phyloP scores from a whole-genome alignment of 2,329 filamentous ascomycete species.

The Diaporthe helianthi region DNA sequence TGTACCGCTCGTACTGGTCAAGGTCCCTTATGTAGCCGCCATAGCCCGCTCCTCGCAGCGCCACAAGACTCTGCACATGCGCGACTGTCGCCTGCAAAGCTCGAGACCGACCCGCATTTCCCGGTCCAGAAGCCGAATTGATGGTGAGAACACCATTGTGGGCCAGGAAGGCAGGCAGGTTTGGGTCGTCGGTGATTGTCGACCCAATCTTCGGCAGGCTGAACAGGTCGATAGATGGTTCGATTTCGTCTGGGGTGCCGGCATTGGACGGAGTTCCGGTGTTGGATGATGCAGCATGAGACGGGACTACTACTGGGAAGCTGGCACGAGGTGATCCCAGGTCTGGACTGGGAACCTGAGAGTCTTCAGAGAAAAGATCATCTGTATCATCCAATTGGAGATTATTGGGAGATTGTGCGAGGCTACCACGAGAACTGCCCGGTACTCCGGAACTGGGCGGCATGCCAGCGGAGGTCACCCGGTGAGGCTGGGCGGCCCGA shows the following conservation, averaged over 20 bases:
- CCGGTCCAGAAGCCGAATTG: background rate
- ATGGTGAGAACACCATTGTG: background rate
- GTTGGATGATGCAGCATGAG: background rate
- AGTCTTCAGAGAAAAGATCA: too few species aligned
- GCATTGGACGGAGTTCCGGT: background rate
- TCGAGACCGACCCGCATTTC: background rate
- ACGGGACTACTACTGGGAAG: background rate
- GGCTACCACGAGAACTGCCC: too few species aligned
- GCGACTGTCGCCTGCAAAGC: background rate
- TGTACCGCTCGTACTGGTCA: background rate
- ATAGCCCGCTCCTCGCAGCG: background rate
- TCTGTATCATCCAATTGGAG: too few species aligned
- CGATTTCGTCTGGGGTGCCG: too few species aligned
- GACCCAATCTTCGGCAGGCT: too few species aligned
- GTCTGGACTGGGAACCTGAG: background rate
- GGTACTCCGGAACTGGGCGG: background rate
- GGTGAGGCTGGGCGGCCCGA: background rate
- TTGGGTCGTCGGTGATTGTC: background rate
- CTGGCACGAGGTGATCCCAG: too few species aligned
- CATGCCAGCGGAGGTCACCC: background rate
- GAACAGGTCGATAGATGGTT: too few species aligned
- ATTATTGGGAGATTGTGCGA: too few species aligned
- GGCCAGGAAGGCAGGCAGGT: background rate
- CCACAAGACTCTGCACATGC: background rate
- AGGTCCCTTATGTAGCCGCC: background rate